Percentiles rank a stretch among this genome's conserved stretches.
Conservation (phyloP, 176 grass and related monocot species). For the Avena sativa region DNA sequence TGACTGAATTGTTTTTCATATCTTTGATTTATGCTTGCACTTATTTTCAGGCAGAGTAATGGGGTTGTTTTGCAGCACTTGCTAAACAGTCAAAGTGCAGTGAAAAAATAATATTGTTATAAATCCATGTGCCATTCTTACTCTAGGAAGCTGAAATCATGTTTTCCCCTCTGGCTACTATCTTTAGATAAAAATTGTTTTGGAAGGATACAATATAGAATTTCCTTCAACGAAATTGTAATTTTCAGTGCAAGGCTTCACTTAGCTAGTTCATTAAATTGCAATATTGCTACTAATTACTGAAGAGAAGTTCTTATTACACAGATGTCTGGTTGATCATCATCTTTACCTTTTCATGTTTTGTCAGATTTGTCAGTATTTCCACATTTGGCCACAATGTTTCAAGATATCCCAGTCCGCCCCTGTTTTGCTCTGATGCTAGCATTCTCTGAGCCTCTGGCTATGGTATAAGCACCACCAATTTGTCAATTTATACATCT, state of each 20-base stretch:
- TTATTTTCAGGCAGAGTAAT: slow-evolving; percentile 16
- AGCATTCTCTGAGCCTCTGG: slow-evolving; percentile 80
- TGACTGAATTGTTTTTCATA: not conserved
- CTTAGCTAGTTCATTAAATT: slow-evolving; percentile 7
- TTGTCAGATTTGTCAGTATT: slow-evolving; percentile 73
- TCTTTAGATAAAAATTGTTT: not conserved
- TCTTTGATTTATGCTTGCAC: not conserved
- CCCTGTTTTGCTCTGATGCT: slow-evolving; percentile 95
- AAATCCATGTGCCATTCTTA: not conserved
- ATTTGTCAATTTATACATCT: slow-evolving; percentile 16
- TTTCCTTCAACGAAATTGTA: not conserved
- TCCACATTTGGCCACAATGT: slow-evolving; percentile 57
- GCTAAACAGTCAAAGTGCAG: slow-evolving; percentile 1
- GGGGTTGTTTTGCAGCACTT: not conserved
- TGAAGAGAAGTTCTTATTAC: not conserved
- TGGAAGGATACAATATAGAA: not conserved
- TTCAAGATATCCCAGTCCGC: slow-evolving; percentile 71
- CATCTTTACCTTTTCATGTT: not conserved
- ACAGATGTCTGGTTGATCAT: not conserved
- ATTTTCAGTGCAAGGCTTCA: not conserved
- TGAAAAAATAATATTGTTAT: not conserved
- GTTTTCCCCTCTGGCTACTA: not conserved
- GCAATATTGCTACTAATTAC: not conserved
- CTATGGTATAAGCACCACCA: slow-evolving; percentile 55
- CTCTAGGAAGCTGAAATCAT: not conserved